Percentiles rank a stretch among this genome's conserved stretches.
These are phyloP conservation scores for Ophiocordyceps sinensis DNA, from an alignment of 2,329 filamentous ascomycete species.

Conservation along the genomic window DNA sequence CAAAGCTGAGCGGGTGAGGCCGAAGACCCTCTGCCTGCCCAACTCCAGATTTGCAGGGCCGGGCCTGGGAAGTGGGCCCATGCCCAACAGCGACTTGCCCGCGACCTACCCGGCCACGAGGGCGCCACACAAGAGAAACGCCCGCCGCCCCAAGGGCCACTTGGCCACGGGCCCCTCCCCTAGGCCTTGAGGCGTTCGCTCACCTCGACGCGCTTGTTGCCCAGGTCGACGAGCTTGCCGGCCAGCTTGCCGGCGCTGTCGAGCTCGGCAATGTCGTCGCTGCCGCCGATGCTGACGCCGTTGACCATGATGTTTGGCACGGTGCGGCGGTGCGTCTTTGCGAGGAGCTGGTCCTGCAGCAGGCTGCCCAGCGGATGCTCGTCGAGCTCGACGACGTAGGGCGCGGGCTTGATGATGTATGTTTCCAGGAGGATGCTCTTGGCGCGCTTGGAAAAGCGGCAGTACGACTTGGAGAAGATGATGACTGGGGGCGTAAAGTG, in stretches of 20 bases:
- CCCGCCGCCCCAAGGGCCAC: no score
- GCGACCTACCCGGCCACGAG: no score
- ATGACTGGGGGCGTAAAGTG: conserved; percentile 47
- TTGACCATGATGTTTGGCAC: conserved; percentile 89
- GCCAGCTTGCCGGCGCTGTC: conserved; percentile 52
- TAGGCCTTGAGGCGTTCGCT: conserved; percentile 26
- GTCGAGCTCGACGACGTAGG: conserved; percentile 85
- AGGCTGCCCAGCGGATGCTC: conserved; percentile 57
- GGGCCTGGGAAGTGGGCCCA: no score
- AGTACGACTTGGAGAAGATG: conserved; percentile 93
- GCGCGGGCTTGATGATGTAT: conserved; percentile 69
- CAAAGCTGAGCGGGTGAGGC: no score
- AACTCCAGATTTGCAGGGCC: no score
- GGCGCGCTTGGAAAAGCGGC: conserved; percentile 70
- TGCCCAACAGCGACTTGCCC: no score
- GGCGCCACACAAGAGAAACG: no score
- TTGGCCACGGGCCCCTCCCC: no score
- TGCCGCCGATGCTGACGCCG: conserved; percentile 77
- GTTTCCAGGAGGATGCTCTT: conserved; percentile 74
- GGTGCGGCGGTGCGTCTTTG: conserved; percentile 66
- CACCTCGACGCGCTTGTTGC: conserved; percentile 47
- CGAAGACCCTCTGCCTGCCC: no score
- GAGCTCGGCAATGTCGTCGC: conserved; percentile 69
- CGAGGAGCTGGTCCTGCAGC: conserved; percentile 57
- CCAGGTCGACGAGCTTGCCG: conserved; percentile 58